Base-by-base conservation (phyloP, 169 alveolate genomes). In the Babesia gibsoni region DNA sequence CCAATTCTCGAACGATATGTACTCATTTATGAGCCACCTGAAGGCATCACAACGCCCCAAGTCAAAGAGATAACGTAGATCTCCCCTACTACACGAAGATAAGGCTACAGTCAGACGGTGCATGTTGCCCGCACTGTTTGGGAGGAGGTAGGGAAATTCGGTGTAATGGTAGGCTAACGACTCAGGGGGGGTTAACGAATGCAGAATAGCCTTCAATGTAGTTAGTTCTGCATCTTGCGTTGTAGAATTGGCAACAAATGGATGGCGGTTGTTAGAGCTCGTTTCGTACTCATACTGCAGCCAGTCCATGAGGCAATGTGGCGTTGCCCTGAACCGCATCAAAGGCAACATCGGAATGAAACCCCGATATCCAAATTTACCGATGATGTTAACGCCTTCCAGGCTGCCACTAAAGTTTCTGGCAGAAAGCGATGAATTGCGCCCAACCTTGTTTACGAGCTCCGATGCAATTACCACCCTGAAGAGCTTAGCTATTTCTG, bases 1-100 rank as follows among this genome's bases (percentile, higher is more conserved):
- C 69, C 69, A 77, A 52, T 77, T 77, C 73, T 77, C 86, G 29
- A 77, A 67, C n/a, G 59, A 27, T 12, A 77, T 65, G 75, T 77
- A 77, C 29, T 77, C 86, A 18, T 39, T 22, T 18, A 77, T 30
- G 39, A 77, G 14, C 86, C 86, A 77, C 16, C 86, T 23, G 53
- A 67, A 77, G 6, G 86, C 81, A 43, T 77, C 86, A 9, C 67
- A 33, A 16, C 73, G 43, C 12, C 86, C 86, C 25, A 37, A 35
- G 67, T 77, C 86, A 37, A 61, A 68, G 42, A 77, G 32, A 37
- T 61, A 67, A 27, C 82, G 68, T 8, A 67, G 23, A 36, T 77
- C 56, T 29, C 41, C 63, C 7, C 29, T 12, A 7, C 27, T 59
- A 0, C 77, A 0, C 22, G 82, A 77, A 25, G 36, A 29, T 1